Conservation (phyloP, 2,329 filamentous ascomycete species). For the Talaromyces piceae region DNA sequence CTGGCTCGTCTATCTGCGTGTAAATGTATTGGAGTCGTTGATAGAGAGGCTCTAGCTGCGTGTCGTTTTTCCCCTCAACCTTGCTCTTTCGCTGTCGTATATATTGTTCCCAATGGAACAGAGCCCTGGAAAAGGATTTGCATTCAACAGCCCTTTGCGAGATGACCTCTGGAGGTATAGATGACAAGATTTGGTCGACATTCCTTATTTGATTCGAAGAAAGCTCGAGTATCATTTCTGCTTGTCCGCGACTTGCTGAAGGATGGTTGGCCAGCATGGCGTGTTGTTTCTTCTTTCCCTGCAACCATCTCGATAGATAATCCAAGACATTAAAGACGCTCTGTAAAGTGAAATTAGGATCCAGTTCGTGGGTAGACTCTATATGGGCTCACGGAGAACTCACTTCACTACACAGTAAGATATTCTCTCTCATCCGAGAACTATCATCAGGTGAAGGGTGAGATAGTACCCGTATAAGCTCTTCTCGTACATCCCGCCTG, state of each 20-base stretch:
- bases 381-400: constrained; percentile 24
- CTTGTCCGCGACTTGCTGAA: constrained; percentile 20
- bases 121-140: constrained; percentile 80
- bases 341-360: constrained; percentile 38
- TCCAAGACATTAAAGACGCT: constrained; percentile 86
- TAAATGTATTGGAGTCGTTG: constrained; percentile 87
- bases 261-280: constrained; percentile 23
- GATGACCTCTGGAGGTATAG: constrained; percentile 63
- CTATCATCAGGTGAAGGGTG: constrained; percentile 48
- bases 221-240: constrained; percentile 24
- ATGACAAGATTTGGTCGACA: constrained; percentile 66
- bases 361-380: not conserved
- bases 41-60: constrained; percentile 57
- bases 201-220: constrained; percentile 44
- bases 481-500: constrained; percentile 58
- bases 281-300: constrained; percentile 59
- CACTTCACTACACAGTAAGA: constrained; percentile 83
- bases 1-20: constrained; percentile 93
- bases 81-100: constrained; percentile 53
- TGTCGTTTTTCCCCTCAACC: constrained; percentile 28
- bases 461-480: constrained; percentile 68
- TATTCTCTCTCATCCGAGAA: constrained; percentile 61
- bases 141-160: constrained; percentile 86
- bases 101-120: constrained; percentile 93
- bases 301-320: constrained; percentile 84